Evolutionary conservation across 192 early-diverging fungal genomes (phyloP), one percentile per base, ranked within the genome.

Genomic region (Mortierella antarctica): DNA sequence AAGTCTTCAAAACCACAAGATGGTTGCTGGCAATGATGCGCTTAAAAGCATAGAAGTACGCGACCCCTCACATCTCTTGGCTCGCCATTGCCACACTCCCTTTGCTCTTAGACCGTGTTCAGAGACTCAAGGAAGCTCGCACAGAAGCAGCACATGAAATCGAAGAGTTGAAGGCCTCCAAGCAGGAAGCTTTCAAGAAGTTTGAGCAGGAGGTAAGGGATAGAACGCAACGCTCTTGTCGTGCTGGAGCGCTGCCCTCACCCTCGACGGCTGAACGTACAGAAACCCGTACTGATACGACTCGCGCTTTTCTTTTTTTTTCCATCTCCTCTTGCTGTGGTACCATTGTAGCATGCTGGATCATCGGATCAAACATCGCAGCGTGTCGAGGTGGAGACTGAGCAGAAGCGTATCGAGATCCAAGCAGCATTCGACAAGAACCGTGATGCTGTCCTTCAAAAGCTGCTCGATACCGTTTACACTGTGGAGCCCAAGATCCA

Each of bases 111-210:
- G 92, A 97, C 85, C 95, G 97, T 62, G 90, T 95, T 59, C 91
- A 96, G 83, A 90, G 95, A 54, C 86, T 99, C 57, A 96, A 97
- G 87, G 96, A 96, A 76, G 97, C 97, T n/a, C 93, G 97, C 67
- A 90, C 92, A 12, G 95, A 97, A 72, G 97, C 97, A 39, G 88
- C 87, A 66, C 95, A 95, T 84, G 97, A 97, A 59, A 96, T 99
- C 67, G 93, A 94, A 53, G 87, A 86, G 48, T 86, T 97, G 54
- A 97, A 97, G 83, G 85, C 85, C 50, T 87, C 90, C 80, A 99
- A 97, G 88, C 91, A 91, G 71, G 83, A 86, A 49, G 96, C 97
- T 72, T 95, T 93, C 74, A 84, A 88, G 67, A 72, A 76, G 31
- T 95, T 91, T 81, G 93, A 95, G 56, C 84, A 88, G 71, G 84